Conservation (phyloP, 2,329 filamentous ascomycete species). For the Coniochaeta hoffmannii region DNA sequence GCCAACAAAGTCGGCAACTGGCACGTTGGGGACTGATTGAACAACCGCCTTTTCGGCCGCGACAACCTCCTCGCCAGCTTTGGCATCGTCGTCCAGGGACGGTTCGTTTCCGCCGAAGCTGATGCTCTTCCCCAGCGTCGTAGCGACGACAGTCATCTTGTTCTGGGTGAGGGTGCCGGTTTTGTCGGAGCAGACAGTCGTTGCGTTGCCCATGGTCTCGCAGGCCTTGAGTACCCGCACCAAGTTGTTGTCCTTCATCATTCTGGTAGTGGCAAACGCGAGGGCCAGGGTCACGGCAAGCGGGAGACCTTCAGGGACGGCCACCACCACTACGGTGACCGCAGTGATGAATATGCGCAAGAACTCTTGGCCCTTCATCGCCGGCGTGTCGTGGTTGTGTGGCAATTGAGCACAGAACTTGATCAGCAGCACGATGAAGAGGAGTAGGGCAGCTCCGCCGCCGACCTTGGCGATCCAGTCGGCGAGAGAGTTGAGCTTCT, state of each 20-base stretch:
- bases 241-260: constrained; percentile 66
- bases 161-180: constrained; percentile 70
- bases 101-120: constrained; percentile 24
- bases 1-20: constrained; percentile 16
- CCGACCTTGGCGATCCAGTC: constrained; percentile 44
- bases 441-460: constrained; percentile 60
- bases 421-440: constrained; percentile 76
- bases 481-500: constrained; percentile 43
- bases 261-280: constrained; percentile 62
- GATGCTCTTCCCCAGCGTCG: constrained; percentile 47
- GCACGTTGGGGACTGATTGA: constrained; percentile 18
- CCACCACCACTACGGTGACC: constrained; percentile 62
- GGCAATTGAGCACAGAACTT: constrained; percentile 62
- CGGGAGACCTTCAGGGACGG: constrained; percentile 59
- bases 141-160: constrained; percentile 70
- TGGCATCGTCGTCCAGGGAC: constrained; percentile 15
- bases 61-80: constrained; percentile 2
- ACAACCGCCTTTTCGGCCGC: constrained; percentile 17
- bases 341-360: constrained; percentile 56
- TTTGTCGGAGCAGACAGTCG: constrained; percentile 74
- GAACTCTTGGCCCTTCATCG: constrained; percentile 53
- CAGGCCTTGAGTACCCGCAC: constrained; percentile 62
- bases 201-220: constrained; percentile 67
- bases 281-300: constrained; percentile 62
- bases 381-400: constrained; percentile 34